These are phyloP conservation scores for Leersia perrieri DNA, from an alignment of 176 grass and related monocot genomes.

Conservation along the genomic window DNA sequence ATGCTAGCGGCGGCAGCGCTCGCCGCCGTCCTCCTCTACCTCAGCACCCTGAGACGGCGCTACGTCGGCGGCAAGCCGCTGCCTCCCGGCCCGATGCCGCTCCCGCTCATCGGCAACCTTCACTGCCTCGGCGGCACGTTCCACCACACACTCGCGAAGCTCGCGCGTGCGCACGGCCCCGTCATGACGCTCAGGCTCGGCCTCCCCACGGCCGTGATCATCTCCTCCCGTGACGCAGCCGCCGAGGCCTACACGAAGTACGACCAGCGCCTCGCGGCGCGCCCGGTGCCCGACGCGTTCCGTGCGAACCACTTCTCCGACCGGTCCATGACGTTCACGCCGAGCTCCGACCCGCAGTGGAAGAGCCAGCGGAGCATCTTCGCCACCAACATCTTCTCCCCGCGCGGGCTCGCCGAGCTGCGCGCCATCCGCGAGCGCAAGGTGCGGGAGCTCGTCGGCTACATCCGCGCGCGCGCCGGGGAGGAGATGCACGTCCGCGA, in stretches of 20 bases:
- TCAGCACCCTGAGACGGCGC: neutral
- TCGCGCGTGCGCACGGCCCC: constrained; percentile 28
- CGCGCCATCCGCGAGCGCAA: constrained; percentile 20
- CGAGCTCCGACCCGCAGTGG: constrained; percentile 27
- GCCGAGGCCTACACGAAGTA: constrained; percentile 25
- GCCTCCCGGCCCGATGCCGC: constrained; percentile 25
- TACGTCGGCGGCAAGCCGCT: neutral
- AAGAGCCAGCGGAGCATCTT: constrained; percentile 26
- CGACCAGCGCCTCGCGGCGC: constrained; percentile 24
- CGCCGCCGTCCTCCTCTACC: constrained; percentile 14
- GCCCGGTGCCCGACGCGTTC: constrained; percentile 15
- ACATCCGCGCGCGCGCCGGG: neutral
- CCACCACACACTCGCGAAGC: constrained; percentile 36
- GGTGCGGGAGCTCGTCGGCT: neutral
- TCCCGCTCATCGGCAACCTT: constrained; percentile 40
- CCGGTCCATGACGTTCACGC: constrained; percentile 13
- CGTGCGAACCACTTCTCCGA: neutral
- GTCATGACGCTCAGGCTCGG: constrained; percentile 38
- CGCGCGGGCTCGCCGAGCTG: neutral
- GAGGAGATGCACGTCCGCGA: neutral
- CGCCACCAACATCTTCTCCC: constrained; percentile 26
- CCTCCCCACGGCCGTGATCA: constrained; percentile 4
- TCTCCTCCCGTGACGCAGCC: constrained; percentile 36
- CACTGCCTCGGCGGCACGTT: constrained; percentile 7
- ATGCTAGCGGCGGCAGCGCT: too few relatives aligned